Percentiles rank a stretch among this genome's conserved stretches.
Conservation (phyloP, 345 rosid genomes). For the Eucalyptus globulus region DNA sequence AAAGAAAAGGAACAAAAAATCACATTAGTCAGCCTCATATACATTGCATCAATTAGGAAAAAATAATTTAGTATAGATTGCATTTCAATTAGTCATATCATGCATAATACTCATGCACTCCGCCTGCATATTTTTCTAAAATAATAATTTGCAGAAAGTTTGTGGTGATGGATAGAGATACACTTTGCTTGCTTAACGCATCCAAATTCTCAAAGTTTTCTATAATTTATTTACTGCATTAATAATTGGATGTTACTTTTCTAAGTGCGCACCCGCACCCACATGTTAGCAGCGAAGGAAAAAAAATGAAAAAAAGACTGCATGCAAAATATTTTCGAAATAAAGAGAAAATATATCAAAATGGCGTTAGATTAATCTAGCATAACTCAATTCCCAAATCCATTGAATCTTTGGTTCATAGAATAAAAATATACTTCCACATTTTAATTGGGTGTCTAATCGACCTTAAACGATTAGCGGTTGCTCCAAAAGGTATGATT, state of each 20-base stretch:
- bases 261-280: fast-evolving
- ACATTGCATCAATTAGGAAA: neutral
- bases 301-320: fast-evolving
- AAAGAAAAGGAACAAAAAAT: neutral
- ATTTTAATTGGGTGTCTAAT: too few species aligned
- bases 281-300: too few species aligned
- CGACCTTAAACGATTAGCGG: fast-evolving
- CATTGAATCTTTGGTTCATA: too few species aligned
- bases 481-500: too few species aligned
- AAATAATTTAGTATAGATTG: neutral
- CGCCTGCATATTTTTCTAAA: neutral
- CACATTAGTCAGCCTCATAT: neutral
- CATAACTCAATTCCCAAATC: fast-evolving
- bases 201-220: too few species aligned
- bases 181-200: too few species aligned
- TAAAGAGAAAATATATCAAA: fast-evolving
- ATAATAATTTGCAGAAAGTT: too few species aligned
- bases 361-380: fast-evolving
- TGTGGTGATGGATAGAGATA: too few species aligned
- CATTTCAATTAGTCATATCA: neutral
- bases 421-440: fast-evolving
- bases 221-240: too few species aligned
- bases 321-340: too few species aligned
- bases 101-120: neutral
- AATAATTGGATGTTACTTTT: too few species aligned